phyloP scores from a whole-genome alignment of 2,329 filamentous ascomycete genomes.

The Colletotrichum tanaceti region DNA sequence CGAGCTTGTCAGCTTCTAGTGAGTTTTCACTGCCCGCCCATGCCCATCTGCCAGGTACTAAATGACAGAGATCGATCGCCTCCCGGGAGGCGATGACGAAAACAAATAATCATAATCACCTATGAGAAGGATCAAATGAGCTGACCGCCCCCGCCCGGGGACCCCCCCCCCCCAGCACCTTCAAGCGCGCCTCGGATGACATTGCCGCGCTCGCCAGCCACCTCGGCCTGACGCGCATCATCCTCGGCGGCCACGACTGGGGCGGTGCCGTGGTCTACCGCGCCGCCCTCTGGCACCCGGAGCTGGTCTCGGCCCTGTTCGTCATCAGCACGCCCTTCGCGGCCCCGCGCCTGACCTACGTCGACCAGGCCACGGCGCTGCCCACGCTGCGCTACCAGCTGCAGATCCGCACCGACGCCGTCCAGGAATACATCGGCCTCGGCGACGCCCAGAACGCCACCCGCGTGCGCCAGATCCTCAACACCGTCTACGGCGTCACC shows the following conservation, averaged over 20 bases:
- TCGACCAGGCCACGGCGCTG: slow-evolving; percentile 66
- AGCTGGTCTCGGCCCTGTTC: slow-evolving; percentile 76
- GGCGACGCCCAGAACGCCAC: slow-evolving; percentile 63
- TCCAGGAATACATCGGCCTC: slow-evolving; percentile 47
- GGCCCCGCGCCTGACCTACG: slow-evolving; percentile 61
- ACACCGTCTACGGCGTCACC: slow-evolving; percentile 72
- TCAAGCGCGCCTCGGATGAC: slow-evolving; percentile 77
- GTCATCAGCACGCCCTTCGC: slow-evolving; percentile 78
- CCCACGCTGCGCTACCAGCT: slow-evolving; percentile 82
- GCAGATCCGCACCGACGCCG: slow-evolving; percentile 72
- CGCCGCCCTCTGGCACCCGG: slow-evolving; percentile 74
- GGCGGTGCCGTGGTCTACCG: slow-evolving; percentile 79
- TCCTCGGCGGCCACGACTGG: slow-evolving; percentile 88
- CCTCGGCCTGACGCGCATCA: slow-evolving; percentile 61
- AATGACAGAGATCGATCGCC: too few relatives aligned
- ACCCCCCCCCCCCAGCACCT: slow-evolving; percentile 67
- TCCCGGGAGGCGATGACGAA: too few relatives aligned
- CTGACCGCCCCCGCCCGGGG: slow-evolving; percentile 56
- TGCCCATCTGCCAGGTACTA: too few relatives aligned
- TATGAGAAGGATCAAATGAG: too few relatives aligned
- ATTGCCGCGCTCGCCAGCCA: slow-evolving; percentile 74
- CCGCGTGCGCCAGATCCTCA: slow-evolving; percentile 73
- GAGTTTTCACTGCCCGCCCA: not conserved
- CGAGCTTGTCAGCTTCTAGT: slow-evolving; percentile 46
- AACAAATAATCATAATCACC: too few relatives aligned